Evolutionary conservation across 257 asterid genomes (phyloP).

Genomic region (Linaria vulgaris): DNA sequence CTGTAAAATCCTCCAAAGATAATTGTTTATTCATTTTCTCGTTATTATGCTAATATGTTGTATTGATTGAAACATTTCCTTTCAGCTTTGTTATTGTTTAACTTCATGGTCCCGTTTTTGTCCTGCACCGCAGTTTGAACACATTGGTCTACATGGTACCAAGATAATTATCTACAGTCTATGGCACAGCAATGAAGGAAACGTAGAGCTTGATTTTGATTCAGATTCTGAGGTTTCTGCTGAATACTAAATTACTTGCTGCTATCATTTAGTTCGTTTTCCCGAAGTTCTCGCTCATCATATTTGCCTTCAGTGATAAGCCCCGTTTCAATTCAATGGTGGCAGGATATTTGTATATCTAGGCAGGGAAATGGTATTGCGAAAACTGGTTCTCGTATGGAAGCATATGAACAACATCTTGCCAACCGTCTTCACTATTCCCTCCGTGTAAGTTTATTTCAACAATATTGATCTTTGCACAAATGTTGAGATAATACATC

Average conservation of each 20-base stretch:
- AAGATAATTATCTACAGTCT: slow-evolving; percentile 70
- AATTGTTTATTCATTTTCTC: background rate
- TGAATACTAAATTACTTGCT: slow-evolving; percentile 28
- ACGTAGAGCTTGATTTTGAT: slow-evolving; percentile 80
- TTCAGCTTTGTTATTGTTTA: background rate
- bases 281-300: background rate
- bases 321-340: slow-evolving; percentile 29
- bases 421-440: slow-evolving; percentile 77
- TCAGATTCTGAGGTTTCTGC: slow-evolving; percentile 70
- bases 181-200: slow-evolving; percentile 73
- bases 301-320: slow-evolving; percentile 11
- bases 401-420: slow-evolving; percentile 56
- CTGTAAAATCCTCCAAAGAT: no score
- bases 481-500: background rate
- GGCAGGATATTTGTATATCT: slow-evolving; percentile 72
- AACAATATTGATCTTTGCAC: slow-evolving; percentile 12
- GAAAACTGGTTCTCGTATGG: slow-evolving; percentile 5
- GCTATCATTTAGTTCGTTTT: background rate
- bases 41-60: background rate
- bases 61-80: background rate
- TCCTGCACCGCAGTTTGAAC: slow-evolving; percentile 60
- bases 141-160: slow-evolving; percentile 78
- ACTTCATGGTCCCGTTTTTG: slow-evolving; percentile 4
- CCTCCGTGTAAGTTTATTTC: slow-evolving; percentile 68
- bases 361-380: slow-evolving; percentile 27